Percentiles rank a stretch among this genome's conserved stretches.
These are phyloP conservation scores for Sindora glabra DNA, from an alignment of 306 rosid genomes.

Conservation along the genomic window DNA sequence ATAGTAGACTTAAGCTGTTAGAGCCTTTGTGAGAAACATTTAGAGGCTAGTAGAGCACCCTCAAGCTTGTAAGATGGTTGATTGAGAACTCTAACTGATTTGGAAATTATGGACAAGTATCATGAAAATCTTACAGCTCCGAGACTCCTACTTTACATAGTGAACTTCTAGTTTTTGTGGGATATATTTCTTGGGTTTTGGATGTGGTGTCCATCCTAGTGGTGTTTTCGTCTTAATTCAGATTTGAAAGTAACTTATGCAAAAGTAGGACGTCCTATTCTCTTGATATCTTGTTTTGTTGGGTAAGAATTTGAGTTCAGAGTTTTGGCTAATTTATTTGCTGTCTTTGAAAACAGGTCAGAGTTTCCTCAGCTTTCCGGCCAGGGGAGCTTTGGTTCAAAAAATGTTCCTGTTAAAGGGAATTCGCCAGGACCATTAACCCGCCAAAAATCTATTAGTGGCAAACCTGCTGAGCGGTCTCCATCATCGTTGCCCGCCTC, in stretches of 20 bases:
- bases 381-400: conserved; percentile 54
- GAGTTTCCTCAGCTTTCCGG: conserved; percentile 52
- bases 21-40: too few relatives aligned
- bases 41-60: too few relatives aligned
- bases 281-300: too few relatives aligned
- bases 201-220: not conserved
- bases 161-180: too few relatives aligned
- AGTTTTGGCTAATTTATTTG: not conserved
- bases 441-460: conserved; percentile 62
- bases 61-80: too few relatives aligned
- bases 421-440: conserved; percentile 44
- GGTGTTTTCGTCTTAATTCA: not conserved
- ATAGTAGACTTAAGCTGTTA: too few relatives aligned
- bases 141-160: too few relatives aligned
- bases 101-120: too few relatives aligned
- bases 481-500: conserved; percentile 55
- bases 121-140: too few relatives aligned
- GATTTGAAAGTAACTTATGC: not conserved
- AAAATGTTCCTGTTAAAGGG: conserved; percentile 41
- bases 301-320: not conserved
- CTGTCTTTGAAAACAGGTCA: conserved; percentile 35
- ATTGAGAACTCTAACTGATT: too few relatives aligned
- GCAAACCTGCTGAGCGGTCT: conserved; percentile 45
- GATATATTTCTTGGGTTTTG: too few relatives aligned
- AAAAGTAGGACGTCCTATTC: too few relatives aligned